Percentiles rank a stretch among this genome's conserved stretches.
Conservation (phyloP, 768 basidiomycete species). For the Cytidiella melzeri region DNA sequence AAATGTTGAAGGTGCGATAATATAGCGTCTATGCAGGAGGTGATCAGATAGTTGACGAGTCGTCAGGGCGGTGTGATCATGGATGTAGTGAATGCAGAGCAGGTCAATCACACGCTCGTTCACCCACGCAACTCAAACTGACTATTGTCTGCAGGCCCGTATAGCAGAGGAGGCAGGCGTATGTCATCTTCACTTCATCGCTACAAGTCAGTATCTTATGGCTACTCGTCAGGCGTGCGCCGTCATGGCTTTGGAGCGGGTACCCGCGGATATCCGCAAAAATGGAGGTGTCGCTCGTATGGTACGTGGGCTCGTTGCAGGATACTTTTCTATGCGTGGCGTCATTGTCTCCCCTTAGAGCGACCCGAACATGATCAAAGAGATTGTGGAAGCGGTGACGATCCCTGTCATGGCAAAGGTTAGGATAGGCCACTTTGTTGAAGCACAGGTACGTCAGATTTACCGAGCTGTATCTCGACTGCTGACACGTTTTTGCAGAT, state of each 20-base stretch:
- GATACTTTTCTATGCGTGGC: neutral
- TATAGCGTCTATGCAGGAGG: conserved; percentile 14
- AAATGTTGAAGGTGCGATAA: conserved; percentile 83
- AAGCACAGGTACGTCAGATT: conserved; percentile 68
- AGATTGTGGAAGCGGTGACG: conserved; percentile 90
- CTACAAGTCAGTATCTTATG: neutral
- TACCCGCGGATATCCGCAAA: conserved; percentile 90
- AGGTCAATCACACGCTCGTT: conserved; percentile 28
- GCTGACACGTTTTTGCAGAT: conserved; percentile 46
- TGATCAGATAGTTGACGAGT: conserved; percentile 5
- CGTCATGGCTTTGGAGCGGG: conserved; percentile 94
- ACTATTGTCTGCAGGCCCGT: conserved; percentile 53
- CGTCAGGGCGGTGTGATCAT: conserved; percentile 82
- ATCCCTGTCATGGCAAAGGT: conserved; percentile 97
- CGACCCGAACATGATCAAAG: conserved; percentile 94
- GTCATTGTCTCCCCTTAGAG: conserved; percentile 47
- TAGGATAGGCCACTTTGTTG: conserved; percentile 96
- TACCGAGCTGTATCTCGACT: neutral
- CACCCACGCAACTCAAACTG: conserved; percentile 1
- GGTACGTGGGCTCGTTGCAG: conserved; percentile 42
- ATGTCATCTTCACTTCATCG: neutral
- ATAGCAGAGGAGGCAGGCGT: conserved; percentile 92
- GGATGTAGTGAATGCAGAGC: conserved; percentile 86
- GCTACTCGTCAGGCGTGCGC: conserved; percentile 59
- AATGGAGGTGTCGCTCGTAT: conserved; percentile 95